phyloP scores from a whole-genome alignment of 1,284 basidiomycete genomes.

The Sanghuangporus weigelae region DNA sequence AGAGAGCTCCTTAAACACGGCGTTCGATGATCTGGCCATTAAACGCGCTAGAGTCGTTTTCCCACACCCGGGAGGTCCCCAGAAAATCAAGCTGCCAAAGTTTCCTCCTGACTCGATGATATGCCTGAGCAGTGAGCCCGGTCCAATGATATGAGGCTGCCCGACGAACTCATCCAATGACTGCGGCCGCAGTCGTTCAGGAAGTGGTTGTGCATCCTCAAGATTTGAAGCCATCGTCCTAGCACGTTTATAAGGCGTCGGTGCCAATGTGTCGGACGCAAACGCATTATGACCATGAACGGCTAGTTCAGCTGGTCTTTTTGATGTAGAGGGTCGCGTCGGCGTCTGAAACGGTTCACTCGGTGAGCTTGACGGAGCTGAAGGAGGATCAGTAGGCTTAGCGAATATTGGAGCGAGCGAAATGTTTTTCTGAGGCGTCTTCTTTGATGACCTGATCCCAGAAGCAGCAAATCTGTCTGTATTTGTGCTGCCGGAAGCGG shows the following conservation, averaged over 20 bases:
- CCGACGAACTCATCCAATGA: slow-evolving; percentile 63
- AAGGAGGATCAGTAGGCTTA: slow-evolving; percentile 11
- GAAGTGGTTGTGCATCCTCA: slow-evolving; percentile 41
- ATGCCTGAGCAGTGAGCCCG: slow-evolving; percentile 47
- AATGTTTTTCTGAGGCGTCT: neutral
- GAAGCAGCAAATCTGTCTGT: slow-evolving; percentile 15
- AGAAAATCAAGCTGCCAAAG: slow-evolving; percentile 61
- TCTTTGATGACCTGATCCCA: slow-evolving; percentile 1
- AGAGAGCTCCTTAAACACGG: slow-evolving; percentile 71
- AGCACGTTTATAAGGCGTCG: slow-evolving; percentile 24
- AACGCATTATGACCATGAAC: slow-evolving; percentile 14
- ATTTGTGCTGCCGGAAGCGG: slow-evolving; percentile 15
- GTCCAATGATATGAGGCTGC: slow-evolving; percentile 54
- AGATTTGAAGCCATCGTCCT: slow-evolving; percentile 27
- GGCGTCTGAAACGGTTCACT: neutral
- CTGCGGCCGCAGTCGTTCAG: slow-evolving; percentile 60
- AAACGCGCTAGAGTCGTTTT: slow-evolving; percentile 80
- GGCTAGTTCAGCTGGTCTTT: slow-evolving; percentile 2
- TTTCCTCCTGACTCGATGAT: slow-evolving; percentile 36
- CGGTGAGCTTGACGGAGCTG: neutral
- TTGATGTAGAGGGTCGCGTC: neutral
- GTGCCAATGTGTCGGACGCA: slow-evolving; percentile 16
- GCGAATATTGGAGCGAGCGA: slow-evolving; percentile 15
- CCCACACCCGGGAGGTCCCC: slow-evolving; percentile 77
- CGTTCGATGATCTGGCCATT: slow-evolving; percentile 54